Conservation (phyloP, 2,329 filamentous ascomycete species). For the Hypoxylon sp. region DNA sequence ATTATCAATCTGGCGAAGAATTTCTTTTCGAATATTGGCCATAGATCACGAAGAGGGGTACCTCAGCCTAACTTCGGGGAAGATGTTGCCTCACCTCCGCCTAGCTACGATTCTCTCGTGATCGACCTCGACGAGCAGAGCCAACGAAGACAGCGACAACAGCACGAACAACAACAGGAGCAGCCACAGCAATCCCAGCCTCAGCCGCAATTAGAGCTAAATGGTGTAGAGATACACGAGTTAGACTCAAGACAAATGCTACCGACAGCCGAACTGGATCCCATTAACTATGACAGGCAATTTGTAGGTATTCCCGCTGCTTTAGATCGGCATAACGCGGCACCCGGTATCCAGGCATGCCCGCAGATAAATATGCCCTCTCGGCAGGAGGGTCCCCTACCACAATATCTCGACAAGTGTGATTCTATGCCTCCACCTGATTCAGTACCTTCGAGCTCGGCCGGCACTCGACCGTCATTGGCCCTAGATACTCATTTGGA, state of each 20-base stretch:
- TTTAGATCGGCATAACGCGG: slow-evolving; percentile 25
- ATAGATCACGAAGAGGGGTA: slow-evolving; percentile 61
- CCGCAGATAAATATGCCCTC: slow-evolving; percentile 16
- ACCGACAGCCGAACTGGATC: slow-evolving; percentile 50
- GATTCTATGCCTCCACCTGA: slow-evolving; percentile 33
- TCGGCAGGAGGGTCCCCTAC: slow-evolving; percentile 4
- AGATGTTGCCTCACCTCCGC: slow-evolving; percentile 58
- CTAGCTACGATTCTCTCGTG: slow-evolving; percentile 63
- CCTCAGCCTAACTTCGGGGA: slow-evolving; percentile 51
- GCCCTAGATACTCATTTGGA: slow-evolving; percentile 53
- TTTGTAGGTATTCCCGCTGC: slow-evolving; percentile 24
- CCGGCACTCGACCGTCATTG: slow-evolving; percentile 50
- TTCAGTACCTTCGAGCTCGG: slow-evolving; percentile 25
- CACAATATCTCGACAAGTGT: slow-evolving; percentile 16
- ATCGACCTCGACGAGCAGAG: slow-evolving; percentile 49
- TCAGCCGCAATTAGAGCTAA: slow-evolving; percentile 60
- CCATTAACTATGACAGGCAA: slow-evolving; percentile 49
- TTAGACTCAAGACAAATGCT: slow-evolving; percentile 65
- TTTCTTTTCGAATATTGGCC: slow-evolving; percentile 68
- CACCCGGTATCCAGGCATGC: slow-evolving; percentile 13
- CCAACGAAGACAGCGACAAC: slow-evolving; percentile 44
- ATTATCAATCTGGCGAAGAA: slow-evolving; percentile 68
- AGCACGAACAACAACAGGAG: slow-evolving; percentile 29
- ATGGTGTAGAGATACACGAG: slow-evolving; percentile 67
- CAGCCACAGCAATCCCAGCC: slow-evolving; percentile 23